These are phyloP conservation scores for Cystofilobasidium bisporidii DNA, from an alignment of 768 basidiomycete genomes.

Conservation along the genomic window DNA sequence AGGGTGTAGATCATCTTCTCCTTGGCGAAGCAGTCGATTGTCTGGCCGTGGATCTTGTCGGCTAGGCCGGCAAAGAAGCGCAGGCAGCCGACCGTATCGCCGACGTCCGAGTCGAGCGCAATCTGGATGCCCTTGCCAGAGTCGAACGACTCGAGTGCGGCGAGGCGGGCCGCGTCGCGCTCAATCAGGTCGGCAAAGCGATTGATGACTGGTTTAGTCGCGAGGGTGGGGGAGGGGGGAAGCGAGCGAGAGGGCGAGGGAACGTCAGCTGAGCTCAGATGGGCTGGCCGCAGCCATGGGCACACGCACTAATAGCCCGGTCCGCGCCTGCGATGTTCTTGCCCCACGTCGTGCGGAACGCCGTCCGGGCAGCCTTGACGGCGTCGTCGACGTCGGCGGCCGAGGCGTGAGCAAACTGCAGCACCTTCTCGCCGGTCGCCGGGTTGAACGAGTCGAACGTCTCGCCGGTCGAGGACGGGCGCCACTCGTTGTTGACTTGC, in stretches of 20 bases:
- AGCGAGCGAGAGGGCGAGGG: too few species aligned
- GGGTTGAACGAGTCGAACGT: slow-evolving; percentile 11
- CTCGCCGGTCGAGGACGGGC: not conserved
- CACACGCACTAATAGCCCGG: slow-evolving; percentile 42
- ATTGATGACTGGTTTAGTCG: not conserved
- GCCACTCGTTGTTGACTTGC: too few species aligned
- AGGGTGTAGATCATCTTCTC: slow-evolving; percentile 74
- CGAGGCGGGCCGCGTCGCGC: not conserved
- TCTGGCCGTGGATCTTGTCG: slow-evolving; percentile 84
- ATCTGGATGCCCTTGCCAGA: slow-evolving; percentile 10
- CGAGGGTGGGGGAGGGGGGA: not conserved
- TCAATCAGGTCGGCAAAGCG: not conserved
- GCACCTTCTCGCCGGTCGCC: slow-evolving; percentile 3
- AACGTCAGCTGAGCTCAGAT: too few species aligned
- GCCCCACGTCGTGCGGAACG: slow-evolving; percentile 42
- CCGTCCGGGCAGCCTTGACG: slow-evolving; percentile 39
- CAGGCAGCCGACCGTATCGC: not conserved
- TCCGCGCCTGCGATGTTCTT: slow-evolving; percentile 43
- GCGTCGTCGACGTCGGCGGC: slow-evolving; percentile 33
- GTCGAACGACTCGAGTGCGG: slow-evolving; percentile 8
- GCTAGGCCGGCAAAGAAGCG: slow-evolving; percentile 35
- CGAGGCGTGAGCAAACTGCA: slow-evolving; percentile 3
- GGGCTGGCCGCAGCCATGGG: too few species aligned
- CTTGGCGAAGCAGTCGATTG: slow-evolving; percentile 63
- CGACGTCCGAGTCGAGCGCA: not conserved